Conservation (phyloP, 768 basidiomycete species). For the Kwoniella sp. region DNA sequence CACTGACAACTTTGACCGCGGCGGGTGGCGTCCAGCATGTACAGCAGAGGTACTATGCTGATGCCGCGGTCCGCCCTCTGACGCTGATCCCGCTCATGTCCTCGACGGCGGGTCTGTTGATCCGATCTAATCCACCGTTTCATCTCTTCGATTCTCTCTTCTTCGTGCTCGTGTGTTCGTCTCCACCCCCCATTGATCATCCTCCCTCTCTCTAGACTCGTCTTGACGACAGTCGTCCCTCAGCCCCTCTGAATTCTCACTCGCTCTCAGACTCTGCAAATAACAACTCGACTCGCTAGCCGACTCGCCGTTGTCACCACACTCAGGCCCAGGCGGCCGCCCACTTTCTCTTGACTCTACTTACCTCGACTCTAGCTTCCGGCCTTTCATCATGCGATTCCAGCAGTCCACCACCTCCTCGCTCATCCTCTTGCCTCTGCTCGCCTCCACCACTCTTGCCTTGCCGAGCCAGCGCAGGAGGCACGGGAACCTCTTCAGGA, state of each 20-base stretch:
- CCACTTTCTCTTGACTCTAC: conserved; percentile 4
- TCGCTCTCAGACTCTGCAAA: not conserved
- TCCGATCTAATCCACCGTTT: not conserved
- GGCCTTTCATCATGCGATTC: conserved; percentile 13
- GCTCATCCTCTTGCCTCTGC: conserved; percentile 31
- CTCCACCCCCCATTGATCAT: not conserved
- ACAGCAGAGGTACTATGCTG: too few relatives aligned
- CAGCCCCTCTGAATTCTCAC: not conserved
- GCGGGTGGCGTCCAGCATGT: too few relatives aligned
- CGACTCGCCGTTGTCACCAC: conserved; percentile 1
- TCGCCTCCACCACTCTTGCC: conserved; percentile 24
- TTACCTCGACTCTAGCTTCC: not conserved
- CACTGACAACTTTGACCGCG: too few relatives aligned
- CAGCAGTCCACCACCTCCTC: conserved; percentile 13
- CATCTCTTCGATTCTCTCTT: not conserved
- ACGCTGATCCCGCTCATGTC: too few relatives aligned
- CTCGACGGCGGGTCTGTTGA: too few relatives aligned
- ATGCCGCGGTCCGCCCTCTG: too few relatives aligned
- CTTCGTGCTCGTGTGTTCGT: not conserved
- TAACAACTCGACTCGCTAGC: conserved; percentile 8
- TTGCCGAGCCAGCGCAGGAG: conserved; percentile 14
- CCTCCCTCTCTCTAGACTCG: conserved; percentile 4
- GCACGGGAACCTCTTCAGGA: conserved; percentile 14
- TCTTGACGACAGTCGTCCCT: conserved; percentile 15
- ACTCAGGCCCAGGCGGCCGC: conserved; percentile 32